These are phyloP conservation scores for Syzygium syzygioides DNA, from an alignment of 441 rosid species.

Conservation along the genomic window DNA sequence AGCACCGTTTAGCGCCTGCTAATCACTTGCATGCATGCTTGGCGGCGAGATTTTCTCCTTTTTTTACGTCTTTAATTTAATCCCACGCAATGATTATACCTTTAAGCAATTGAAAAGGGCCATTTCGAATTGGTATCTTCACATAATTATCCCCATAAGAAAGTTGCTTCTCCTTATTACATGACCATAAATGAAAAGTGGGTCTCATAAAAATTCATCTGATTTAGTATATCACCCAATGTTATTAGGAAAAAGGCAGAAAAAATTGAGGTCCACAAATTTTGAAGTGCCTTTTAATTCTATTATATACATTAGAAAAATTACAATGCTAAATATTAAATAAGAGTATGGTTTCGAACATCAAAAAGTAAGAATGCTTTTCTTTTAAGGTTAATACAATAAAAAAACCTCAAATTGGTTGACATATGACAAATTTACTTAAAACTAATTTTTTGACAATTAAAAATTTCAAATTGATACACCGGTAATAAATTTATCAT, in stretches of 20 bases:
- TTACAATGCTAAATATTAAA: too few species aligned
- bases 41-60: not conserved
- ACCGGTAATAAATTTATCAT: too few species aligned
- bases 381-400: too few species aligned
- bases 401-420: too few species aligned
- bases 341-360: too few species aligned
- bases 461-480: too few species aligned
- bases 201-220: not conserved
- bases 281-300: too few species aligned
- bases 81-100: not conserved
- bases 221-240: not conserved
- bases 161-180: not conserved
- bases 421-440: too few species aligned
- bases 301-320: too few species aligned
- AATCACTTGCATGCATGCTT: not conserved
- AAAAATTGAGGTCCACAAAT: too few species aligned
- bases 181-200: not conserved
- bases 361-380: too few species aligned
- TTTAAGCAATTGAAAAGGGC: not conserved
- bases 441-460: too few species aligned
- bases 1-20: not conserved
- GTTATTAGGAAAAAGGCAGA: not conserved
- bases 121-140: not conserved
- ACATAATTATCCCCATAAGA: not conserved
- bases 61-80: not conserved